A percentile compares a stretch with the other conserved stretches of the same genome.
Conservation (phyloP, 441 rosid species). For the Cnidoscolus chayamansa region DNA sequence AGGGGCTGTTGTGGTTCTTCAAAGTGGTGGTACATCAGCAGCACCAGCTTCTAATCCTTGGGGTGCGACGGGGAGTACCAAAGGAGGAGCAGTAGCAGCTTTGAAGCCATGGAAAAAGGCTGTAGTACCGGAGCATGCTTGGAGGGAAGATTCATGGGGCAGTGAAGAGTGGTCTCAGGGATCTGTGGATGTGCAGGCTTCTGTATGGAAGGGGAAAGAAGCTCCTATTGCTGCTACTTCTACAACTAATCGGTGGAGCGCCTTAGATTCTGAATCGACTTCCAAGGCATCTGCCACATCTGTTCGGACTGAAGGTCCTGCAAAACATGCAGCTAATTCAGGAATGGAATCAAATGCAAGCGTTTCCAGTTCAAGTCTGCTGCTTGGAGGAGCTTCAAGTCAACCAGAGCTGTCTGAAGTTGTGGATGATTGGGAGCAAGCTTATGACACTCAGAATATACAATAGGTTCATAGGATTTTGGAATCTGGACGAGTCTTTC, state of each 20-base stretch:
- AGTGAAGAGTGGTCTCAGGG: conserved; percentile 57
- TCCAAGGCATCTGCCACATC: conserved; percentile 32
- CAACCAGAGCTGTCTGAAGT: conserved; percentile 49
- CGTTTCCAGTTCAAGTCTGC: conserved; percentile 24
- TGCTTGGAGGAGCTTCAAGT: conserved; percentile 30
- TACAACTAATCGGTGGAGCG: conserved; percentile 69
- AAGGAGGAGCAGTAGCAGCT: conserved; percentile 38
- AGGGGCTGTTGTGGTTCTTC: conserved; percentile 64
- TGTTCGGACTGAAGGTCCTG: conserved; percentile 30
- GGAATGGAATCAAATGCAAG: conserved; percentile 31
- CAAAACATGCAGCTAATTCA: conserved; percentile 25
- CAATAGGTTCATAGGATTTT: background rate
- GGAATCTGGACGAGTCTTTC: background rate
- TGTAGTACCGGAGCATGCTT: conserved; percentile 54
- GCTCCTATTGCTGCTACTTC: conserved; percentile 42
- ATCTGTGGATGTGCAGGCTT: conserved; percentile 42
- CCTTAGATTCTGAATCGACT: conserved; percentile 53
- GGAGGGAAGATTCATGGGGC: conserved; percentile 75
- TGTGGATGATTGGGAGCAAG: conserved; percentile 94
- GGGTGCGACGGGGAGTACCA: conserved; percentile 47
- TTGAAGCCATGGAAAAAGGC: conserved; percentile 85
- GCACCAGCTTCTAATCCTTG: conserved; percentile 49
- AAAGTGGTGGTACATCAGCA: conserved; percentile 35
- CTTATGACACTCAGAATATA: conserved; percentile 34
- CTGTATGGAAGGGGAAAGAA: conserved; percentile 57